A percentile compares a stretch with the other conserved stretches of the same genome.
Conservation (phyloP, 2,329 filamentous ascomycete genomes). For the Phaeophleospora eucalypticola region DNA sequence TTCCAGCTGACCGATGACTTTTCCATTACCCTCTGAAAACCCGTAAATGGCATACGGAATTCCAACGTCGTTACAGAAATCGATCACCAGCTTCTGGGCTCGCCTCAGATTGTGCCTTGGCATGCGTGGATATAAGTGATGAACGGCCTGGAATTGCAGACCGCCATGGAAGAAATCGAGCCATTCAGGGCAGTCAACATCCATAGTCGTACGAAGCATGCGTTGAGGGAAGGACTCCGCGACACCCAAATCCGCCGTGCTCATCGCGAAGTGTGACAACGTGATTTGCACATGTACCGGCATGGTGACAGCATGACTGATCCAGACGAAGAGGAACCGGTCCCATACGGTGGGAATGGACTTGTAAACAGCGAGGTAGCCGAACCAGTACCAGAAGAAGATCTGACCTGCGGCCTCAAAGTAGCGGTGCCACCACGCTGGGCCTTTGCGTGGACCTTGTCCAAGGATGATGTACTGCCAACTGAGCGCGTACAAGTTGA, state of each 20-base stretch:
- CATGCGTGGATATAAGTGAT: conserved; percentile 65
- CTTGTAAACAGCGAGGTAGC: conserved; percentile 61
- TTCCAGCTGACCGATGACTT: conserved; percentile 51
- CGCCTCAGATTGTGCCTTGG: conserved; percentile 64
- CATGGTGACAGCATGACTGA: conserved; percentile 63
- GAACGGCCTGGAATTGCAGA: conserved; percentile 68
- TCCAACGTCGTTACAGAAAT: conserved; percentile 61
- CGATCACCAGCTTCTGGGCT: conserved; percentile 56
- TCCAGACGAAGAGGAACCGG: conserved; percentile 59
- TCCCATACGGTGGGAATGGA: conserved; percentile 55
- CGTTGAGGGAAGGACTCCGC: conserved; percentile 65
- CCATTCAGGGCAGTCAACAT: conserved; percentile 68
- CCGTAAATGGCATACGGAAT: conserved; percentile 60
- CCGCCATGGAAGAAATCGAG: conserved; percentile 69
- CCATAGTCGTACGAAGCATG: conserved; percentile 69
- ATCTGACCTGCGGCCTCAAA: conserved; percentile 60
- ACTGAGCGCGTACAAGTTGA: conserved; percentile 67
- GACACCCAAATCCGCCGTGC: conserved; percentile 59
- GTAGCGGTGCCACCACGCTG: conserved; percentile 65
- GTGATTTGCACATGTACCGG: conserved; percentile 70
- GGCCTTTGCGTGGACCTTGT: conserved; percentile 54
- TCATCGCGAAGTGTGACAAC: conserved; percentile 69
- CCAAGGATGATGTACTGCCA: conserved; percentile 61
- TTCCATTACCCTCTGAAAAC: conserved; percentile 60
- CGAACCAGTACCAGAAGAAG: conserved; percentile 66